Evolutionary conservation across 2,329 filamentous ascomycete genomes (phyloP).

Genomic region (Neopestalotiopsis clavispora): DNA sequence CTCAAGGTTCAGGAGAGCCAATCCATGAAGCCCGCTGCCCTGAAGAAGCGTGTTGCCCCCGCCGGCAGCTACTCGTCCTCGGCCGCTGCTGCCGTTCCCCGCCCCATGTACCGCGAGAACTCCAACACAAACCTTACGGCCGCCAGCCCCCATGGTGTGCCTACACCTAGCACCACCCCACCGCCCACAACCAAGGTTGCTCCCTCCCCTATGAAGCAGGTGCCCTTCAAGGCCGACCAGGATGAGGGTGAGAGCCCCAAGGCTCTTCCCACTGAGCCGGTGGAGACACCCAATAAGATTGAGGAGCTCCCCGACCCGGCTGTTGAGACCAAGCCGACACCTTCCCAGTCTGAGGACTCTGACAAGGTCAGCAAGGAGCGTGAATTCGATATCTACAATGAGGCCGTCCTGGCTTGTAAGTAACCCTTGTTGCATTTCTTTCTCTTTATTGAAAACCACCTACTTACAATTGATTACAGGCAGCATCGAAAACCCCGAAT

Average conservation of each 20-base stretch:
- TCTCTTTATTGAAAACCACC: not conserved
- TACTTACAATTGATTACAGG: constrained; percentile 52
- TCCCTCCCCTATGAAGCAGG: constrained; percentile 64
- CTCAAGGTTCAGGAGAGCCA: constrained; percentile 86
- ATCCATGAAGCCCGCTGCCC: constrained; percentile 63
- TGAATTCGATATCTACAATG: constrained; percentile 93
- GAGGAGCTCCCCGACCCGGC: constrained; percentile 68
- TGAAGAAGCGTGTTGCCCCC: constrained; percentile 73
- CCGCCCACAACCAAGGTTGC: constrained; percentile 56
- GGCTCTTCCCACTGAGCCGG: constrained; percentile 74
- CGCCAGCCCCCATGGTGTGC: constrained; percentile 61
- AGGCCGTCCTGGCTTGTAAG: constrained; percentile 87
- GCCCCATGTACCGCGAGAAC: constrained; percentile 53
- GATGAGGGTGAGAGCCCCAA: constrained; percentile 82
- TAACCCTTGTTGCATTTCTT: constrained; percentile 25
- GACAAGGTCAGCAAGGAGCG: constrained; percentile 73
- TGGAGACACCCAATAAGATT: constrained; percentile 58
- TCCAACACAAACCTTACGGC: constrained; percentile 39
- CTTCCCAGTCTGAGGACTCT: constrained; percentile 72
- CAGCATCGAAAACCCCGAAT: constrained; percentile 96
- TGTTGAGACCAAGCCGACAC: constrained; percentile 53
- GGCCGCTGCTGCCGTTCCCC: constrained; percentile 60
- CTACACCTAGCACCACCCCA: constrained; percentile 72
- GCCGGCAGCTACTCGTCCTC: constrained; percentile 61
- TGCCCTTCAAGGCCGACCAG: constrained; percentile 76